phyloP scores from a whole-genome alignment of 352 stramenopile genomes.

The Globisporangium orthogonon region DNA sequence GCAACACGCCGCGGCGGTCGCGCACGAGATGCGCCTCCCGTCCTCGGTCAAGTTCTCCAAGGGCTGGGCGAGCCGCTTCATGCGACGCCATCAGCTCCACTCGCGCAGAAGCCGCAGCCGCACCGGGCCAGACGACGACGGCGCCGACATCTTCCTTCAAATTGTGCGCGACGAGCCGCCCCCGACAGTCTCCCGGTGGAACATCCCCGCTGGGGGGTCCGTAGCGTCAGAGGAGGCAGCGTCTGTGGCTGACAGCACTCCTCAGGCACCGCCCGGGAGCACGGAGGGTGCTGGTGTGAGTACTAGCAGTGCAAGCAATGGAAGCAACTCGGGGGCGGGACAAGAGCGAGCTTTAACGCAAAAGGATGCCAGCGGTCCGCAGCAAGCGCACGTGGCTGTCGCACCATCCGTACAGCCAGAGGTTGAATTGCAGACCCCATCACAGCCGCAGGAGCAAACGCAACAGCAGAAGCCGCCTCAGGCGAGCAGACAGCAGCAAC shows the following conservation, averaged over 20 bases:
- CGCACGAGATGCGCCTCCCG: slow-evolving; percentile 29
- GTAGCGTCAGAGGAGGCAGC: neutral
- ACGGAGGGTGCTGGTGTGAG: neutral
- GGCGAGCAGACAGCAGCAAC: neutral
- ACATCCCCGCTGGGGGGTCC: too few species aligned
- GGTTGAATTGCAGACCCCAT: neutral
- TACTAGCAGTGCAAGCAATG: slow-evolving; percentile 1
- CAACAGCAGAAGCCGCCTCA: neutral
- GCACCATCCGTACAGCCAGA: neutral
- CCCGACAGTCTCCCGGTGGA: too few species aligned
- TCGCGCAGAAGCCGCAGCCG: slow-evolving; percentile 16
- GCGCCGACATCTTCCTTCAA: slow-evolving; percentile 5
- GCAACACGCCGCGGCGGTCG: slow-evolving; percentile 28
- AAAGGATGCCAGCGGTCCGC: neutral
- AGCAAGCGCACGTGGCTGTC: neutral
- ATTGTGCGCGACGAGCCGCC: slow-evolving; percentile 3
- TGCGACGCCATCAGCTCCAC: slow-evolving; percentile 45
- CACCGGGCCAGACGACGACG: slow-evolving; percentile 3
- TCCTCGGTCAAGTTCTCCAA: slow-evolving; percentile 48
- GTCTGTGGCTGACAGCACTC: neutral
- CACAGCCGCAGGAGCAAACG: neutral
- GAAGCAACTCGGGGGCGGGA: neutral
- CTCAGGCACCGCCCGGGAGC: neutral
- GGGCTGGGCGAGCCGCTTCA: slow-evolving; percentile 55
- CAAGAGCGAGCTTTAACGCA: neutral